phyloP scores from a whole-genome alignment of 345 rosid genomes.

The Clausena lansium region DNA sequence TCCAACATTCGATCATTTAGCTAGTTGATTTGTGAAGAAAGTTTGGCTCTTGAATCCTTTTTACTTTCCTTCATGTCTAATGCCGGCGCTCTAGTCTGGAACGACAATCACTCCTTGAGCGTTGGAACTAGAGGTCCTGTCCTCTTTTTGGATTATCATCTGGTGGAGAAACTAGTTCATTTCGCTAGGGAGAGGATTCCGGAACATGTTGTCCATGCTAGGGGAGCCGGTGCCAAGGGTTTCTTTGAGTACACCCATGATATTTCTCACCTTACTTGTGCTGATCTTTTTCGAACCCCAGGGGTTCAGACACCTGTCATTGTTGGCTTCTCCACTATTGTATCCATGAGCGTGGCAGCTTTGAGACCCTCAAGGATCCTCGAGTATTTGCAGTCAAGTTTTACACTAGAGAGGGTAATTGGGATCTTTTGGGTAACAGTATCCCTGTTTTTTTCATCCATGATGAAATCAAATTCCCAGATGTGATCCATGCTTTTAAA shows the following conservation, averaged over 20 bases:
- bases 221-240: conserved; percentile 98
- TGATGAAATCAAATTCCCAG: conserved; percentile 97
- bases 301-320: conserved; percentile 95
- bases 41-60: no score
- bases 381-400: conserved; percentile 98
- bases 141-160: conserved; percentile 93
- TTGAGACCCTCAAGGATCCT: conserved; percentile 91
- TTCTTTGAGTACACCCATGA: conserved; percentile 98
- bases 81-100: conserved; percentile 78
- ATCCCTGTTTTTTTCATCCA: conserved; percentile 93
- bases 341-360: conserved; percentile 98
- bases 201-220: conserved; percentile 94
- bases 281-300: conserved; percentile 95
- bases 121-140: conserved; percentile 90
- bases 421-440: conserved; percentile 97
- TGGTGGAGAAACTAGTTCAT: conserved; percentile 87
- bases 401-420: conserved; percentile 99
- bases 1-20: no score
- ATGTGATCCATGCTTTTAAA: conserved; percentile 86
- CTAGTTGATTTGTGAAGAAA: no score
- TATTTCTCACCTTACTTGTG: conserved; percentile 71
- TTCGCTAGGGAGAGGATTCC: conserved; percentile 92
- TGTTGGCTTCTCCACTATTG: conserved; percentile 94
- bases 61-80: conserved; percentile 78
- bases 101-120: conserved; percentile 74